These are phyloP conservation scores for Erysimum cheiri DNA, from an alignment of 441 rosid genomes.

Conservation along the genomic window DNA sequence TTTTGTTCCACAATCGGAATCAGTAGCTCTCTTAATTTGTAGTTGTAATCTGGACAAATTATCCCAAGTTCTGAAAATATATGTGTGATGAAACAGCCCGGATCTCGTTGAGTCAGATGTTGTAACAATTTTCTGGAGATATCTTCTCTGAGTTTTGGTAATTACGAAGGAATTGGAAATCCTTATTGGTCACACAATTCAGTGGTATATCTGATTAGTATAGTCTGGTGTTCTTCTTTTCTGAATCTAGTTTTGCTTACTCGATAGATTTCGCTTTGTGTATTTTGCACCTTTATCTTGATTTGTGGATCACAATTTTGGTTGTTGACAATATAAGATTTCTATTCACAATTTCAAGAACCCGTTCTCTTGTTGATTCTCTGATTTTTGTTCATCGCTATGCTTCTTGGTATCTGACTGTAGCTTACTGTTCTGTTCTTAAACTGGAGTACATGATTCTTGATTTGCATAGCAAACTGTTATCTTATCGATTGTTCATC, in stretches of 20 bases:
- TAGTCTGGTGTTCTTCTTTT: too few species aligned
- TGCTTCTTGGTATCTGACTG: background rate
- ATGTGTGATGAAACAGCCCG: background rate
- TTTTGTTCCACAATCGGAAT: background rate
- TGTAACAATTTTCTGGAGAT: background rate
- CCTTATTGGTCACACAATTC: background rate
- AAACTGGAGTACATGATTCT: background rate
- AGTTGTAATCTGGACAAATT: background rate
- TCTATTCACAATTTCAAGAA: background rate
- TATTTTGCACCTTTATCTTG: too few species aligned
- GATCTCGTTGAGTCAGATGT: constrained; percentile 9
- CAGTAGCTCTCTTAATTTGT: background rate
- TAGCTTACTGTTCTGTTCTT: background rate
- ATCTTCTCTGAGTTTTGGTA: background rate
- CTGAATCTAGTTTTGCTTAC: background rate
- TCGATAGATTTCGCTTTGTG: too few species aligned
- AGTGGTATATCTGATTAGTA: too few species aligned
- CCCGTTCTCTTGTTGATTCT: background rate
- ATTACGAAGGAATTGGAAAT: background rate
- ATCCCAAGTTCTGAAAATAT: background rate
- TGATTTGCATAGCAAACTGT: background rate
- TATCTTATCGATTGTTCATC: background rate
- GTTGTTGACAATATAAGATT: background rate
- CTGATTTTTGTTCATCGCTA: background rate
- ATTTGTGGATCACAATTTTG: background rate